Conservation (phyloP, 73 alveolate species). For the Symbiodinium pilosum region DNA sequence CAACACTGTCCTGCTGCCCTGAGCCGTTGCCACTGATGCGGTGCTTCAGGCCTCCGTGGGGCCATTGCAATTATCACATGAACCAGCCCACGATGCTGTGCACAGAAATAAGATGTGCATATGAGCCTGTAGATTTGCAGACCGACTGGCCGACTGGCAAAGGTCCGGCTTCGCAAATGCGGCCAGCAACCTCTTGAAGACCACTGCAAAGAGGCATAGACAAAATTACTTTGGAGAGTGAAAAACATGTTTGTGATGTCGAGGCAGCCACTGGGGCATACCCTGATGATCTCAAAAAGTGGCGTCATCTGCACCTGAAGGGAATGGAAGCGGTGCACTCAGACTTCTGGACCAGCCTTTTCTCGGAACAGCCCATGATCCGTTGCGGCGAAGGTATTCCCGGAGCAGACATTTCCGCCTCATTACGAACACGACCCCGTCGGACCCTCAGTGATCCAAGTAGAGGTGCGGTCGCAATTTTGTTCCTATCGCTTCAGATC, state of each 20-base stretch:
- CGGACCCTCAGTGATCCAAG: not conserved
- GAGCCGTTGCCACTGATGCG: too few species aligned
- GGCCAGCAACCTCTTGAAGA: slow-evolving; percentile 30
- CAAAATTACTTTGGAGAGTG: not conserved
- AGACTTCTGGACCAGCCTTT: not conserved
- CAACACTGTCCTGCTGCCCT: too few species aligned
- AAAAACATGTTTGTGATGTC: not conserved
- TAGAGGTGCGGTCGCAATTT: too few species aligned
- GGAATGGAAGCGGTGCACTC: slow-evolving; percentile 6
- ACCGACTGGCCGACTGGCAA: too few species aligned
- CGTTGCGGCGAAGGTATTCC: slow-evolving; percentile 45
- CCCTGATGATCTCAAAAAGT: slow-evolving; percentile 28
- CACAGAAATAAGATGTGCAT: too few species aligned
- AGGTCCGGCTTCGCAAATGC: slow-evolving; percentile 80
- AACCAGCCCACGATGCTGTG: too few species aligned
- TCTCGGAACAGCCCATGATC: too few species aligned
- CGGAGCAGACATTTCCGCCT: slow-evolving; percentile 71
- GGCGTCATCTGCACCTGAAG: slow-evolving; percentile 52
- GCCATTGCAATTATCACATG: too few species aligned
- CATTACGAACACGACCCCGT: slow-evolving; percentile 85
- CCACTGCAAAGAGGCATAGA: slow-evolving; percentile 29
- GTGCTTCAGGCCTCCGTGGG: too few species aligned
- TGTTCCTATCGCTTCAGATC: too few species aligned
- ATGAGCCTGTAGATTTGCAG: too few species aligned
- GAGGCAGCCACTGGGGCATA: slow-evolving; percentile 26